Conservation (phyloP, 2,329 filamentous ascomycete species). For the Thielaviopsis punctulata region DNA sequence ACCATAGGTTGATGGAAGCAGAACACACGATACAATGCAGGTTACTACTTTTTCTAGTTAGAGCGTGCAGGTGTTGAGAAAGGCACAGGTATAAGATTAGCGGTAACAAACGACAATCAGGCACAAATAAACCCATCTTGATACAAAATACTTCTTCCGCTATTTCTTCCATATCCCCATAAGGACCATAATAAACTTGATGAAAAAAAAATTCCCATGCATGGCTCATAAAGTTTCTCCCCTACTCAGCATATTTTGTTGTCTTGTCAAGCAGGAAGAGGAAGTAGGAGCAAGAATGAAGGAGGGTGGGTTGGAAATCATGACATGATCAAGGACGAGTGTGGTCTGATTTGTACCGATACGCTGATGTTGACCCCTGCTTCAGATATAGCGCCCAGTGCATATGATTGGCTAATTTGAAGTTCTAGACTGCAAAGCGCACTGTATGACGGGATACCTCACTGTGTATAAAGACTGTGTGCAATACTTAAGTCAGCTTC, state of each 20-base stretch:
- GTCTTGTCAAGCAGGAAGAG: too few species aligned
- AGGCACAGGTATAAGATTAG: too few species aligned
- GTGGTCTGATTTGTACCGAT: slow-evolving; percentile 12
- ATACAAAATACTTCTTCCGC: too few species aligned
- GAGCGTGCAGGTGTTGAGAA: too few species aligned
- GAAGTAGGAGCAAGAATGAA: background rate
- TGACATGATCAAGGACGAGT: slow-evolving; percentile 10
- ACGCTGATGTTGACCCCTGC: slow-evolving; percentile 5
- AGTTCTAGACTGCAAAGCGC: slow-evolving; percentile 7
- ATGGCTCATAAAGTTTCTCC: too few species aligned
- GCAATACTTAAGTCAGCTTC: background rate
- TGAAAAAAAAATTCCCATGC: too few species aligned
- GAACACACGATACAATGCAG: background rate
- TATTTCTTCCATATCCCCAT: too few species aligned
- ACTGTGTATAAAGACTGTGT: background rate
- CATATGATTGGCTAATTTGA: slow-evolving; percentile 5
- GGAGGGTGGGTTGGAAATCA: slow-evolving; percentile 3
- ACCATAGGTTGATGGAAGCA: background rate
- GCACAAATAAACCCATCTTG: too few species aligned
- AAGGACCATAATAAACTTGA: too few species aligned
- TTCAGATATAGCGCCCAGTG: background rate
- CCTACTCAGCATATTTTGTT: too few species aligned
- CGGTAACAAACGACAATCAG: too few species aligned
- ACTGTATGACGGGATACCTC: background rate
- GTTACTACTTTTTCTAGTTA: background rate